A percentile compares a stretch with the other conserved stretches of the same genome.
phyloP scores from a whole-genome alignment of 345 rosid genomes.

The Corymbia maculata region DNA sequence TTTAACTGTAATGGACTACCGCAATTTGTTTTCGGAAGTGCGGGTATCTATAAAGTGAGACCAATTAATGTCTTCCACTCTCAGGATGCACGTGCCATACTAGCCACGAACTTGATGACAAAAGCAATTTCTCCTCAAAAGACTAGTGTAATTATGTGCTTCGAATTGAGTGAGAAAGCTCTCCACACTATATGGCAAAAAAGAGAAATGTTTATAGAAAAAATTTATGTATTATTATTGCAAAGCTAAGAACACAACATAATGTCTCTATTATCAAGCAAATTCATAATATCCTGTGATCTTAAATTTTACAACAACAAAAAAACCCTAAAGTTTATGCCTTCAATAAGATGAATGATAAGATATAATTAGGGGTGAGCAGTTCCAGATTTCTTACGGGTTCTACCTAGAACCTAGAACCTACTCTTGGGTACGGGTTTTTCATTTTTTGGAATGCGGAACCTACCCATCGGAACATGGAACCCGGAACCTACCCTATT shows the following conservation, averaged over 20 bases:
- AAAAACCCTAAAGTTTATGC: background rate
- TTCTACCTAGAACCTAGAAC: too few species aligned
- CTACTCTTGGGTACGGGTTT: too few species aligned
- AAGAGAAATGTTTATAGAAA: background rate
- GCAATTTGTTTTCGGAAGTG: background rate
- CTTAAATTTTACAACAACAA: too few species aligned
- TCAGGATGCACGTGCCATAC: background rate
- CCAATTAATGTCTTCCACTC: background rate
- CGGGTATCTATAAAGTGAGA: background rate
- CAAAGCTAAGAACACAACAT: background rate
- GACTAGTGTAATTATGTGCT: background rate
- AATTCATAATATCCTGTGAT: background rate
- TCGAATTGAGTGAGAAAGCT: background rate
- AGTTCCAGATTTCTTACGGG: too few species aligned
- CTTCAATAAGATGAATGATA: background rate
- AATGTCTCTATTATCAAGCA: background rate
- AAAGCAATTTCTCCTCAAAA: background rate
- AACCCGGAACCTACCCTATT: too few species aligned
- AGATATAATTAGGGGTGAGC: too few species aligned
- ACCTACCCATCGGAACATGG: too few species aligned
- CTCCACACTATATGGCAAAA: background rate
- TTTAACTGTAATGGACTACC: background rate
- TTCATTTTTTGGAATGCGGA: too few species aligned
- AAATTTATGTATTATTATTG: too few species aligned
- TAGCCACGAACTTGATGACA: background rate